These are phyloP conservation scores for Myriosclerotinia scirpicola DNA, from an alignment of 2,329 filamentous ascomycete species.

Conservation along the genomic window DNA sequence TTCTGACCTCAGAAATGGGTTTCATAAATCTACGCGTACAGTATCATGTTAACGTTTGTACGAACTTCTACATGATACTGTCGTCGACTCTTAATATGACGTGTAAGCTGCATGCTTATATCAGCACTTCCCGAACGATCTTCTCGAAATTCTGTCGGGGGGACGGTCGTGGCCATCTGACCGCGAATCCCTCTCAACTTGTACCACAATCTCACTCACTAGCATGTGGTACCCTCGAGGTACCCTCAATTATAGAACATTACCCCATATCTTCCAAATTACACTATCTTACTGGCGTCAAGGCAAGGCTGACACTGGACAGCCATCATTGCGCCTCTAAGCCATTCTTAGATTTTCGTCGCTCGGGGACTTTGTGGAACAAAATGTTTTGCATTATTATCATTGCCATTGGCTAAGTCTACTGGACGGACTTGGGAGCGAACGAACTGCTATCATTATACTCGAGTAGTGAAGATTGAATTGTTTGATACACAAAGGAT, in stretches of 20 bases:
- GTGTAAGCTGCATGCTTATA: slow-evolving; percentile 17
- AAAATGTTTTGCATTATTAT: neutral
- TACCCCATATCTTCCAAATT: neutral
- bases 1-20: slow-evolving; percentile 13
- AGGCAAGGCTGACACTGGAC: slow-evolving; percentile 23
- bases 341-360: neutral
- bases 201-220: neutral
- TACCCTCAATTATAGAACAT: neutral
- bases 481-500: neutral
- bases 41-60: slow-evolving; percentile 1
- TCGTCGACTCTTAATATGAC: slow-evolving; percentile 8
- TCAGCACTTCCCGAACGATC: slow-evolving; percentile 7
- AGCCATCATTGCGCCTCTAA: slow-evolving; percentile 16
- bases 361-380: slow-evolving; percentile 20
- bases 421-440: no score
- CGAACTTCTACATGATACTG: neutral
- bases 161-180: neutral
- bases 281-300: slow-evolving; percentile 10
- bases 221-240: neutral
- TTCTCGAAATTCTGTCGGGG: neutral
- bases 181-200: neutral
- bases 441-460: neutral
- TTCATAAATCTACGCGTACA: slow-evolving; percentile 2
- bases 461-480: no score
- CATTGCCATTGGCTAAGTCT: no score